These are phyloP conservation scores for Avicennia marina DNA, from an alignment of 257 asterid genomes.

Conservation along the genomic window DNA sequence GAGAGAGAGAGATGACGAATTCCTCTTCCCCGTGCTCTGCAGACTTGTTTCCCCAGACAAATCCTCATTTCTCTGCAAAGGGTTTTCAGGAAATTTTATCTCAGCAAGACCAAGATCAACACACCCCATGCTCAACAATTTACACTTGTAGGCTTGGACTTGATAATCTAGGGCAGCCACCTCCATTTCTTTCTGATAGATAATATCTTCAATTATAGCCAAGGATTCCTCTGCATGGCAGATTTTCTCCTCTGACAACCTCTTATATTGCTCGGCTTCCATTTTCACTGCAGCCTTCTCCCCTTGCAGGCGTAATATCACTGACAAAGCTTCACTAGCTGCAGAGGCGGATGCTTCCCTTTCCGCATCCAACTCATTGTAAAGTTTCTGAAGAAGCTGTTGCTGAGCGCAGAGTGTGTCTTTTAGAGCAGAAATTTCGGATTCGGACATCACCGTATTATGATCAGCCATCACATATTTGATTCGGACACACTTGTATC, in stretches of 20 bases:
- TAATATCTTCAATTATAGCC: constrained; percentile 71
- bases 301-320: constrained; percentile 81
- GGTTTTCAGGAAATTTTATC: constrained; percentile 42
- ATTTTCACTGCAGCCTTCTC: constrained; percentile 79
- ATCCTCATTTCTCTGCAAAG: constrained; percentile 43
- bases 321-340: constrained; percentile 77
- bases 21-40: constrained; percentile 47
- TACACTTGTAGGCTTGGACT: constrained; percentile 69
- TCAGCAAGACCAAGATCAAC: constrained; percentile 50
- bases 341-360: constrained; percentile 84
- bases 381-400: constrained; percentile 67
- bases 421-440: constrained; percentile 46
- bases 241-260: constrained; percentile 83
- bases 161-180: constrained; percentile 67
- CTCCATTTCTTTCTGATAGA: constrained; percentile 88
- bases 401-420: constrained; percentile 79
- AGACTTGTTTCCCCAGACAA: constrained; percentile 26
- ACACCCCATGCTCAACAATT: constrained; percentile 62
- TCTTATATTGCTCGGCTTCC: constrained; percentile 92
- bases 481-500: too few species aligned
- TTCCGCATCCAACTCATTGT: constrained; percentile 81
- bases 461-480: constrained; percentile 54
- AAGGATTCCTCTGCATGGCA: constrained; percentile 80
- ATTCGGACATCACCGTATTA: constrained; percentile 26
- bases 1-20: constrained; percentile 44